Base-by-base conservation (phyloP, 2,329 filamentous ascomycete genomes). In the Neonectria faginata region DNA sequence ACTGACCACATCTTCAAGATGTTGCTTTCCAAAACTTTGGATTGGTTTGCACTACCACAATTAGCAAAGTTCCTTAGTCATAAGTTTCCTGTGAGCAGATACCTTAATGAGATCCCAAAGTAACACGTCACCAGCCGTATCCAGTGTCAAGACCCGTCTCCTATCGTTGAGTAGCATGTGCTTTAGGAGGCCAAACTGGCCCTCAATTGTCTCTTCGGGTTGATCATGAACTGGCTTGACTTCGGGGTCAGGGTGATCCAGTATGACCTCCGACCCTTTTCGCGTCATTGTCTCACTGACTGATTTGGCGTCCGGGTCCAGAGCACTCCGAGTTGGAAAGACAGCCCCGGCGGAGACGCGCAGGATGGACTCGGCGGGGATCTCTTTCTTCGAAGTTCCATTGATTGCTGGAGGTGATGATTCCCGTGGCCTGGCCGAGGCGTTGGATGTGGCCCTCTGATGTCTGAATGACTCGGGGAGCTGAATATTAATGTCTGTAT, bases 131-230 rank as follows among this genome's bases (percentile, higher is more conserved):
- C 96, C 96, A 1, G 95, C 94, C 2, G 96, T 97, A 78, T 99
- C 96, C 57, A 97, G 83, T 0, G 96, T 99, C 68, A 99, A 83
- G 4, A 97, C 94, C 64, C 94, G 88, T 75, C 92, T 91, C 70
- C 95, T 88, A 77, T 99, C 95, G 78, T 97, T 98, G 65, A 99
- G 84, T 71, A 98, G 86, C 73, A 91, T 90, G 78, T 97, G 92
- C 79, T 98, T 99, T 66, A 98, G 93, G 57, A 99, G 82, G 10
- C 96, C 96, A 79, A 97, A 95, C 74, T 97, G 94, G 1, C 96
- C 96, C 79, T 97, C 94, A 52, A 99, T 96, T 0, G 92, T 93
- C 76, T 95, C 92, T 68, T 90, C 88, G 1, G 91, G 91, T 58
- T 90, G 77, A 57, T 88, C 83, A 71, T 92, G 86, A 55, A 93